phyloP scores from a whole-genome alignment of 805 yeast genomes.

The Spencermartinsiella europaea region DNA sequence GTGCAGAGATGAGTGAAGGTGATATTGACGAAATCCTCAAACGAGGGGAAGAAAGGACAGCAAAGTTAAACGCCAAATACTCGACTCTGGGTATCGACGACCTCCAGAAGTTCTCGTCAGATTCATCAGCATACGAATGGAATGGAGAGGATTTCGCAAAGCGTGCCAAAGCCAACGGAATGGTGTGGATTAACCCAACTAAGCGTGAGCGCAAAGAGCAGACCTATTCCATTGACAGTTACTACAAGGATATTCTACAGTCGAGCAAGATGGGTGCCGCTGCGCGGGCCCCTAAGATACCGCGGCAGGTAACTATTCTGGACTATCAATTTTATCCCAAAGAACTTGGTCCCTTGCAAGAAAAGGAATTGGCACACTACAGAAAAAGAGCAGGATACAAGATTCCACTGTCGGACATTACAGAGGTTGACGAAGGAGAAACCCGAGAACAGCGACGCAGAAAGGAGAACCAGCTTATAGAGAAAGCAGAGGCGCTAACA shows the following conservation, averaged over 20 bases:
- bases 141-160: conserved; percentile 79
- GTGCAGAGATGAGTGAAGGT: conserved; percentile 22
- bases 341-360: conserved; percentile 66
- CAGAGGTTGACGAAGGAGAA: conserved; percentile 41
- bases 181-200: conserved; percentile 77
- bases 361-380: conserved; percentile 72
- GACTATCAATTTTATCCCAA: conserved; percentile 88
- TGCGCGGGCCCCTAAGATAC: conserved; percentile 67
- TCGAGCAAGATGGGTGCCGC: conserved; percentile 47
- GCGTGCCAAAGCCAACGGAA: conserved; percentile 29
- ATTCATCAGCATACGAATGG: conserved; percentile 85
- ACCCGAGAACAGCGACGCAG: conserved; percentile 40
- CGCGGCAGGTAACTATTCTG: conserved; percentile 71
- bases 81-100: conserved; percentile 86
- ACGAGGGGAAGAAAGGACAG: conserved; percentile 79
- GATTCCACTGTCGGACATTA: conserved; percentile 49
- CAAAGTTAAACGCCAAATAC: conserved; percentile 71
- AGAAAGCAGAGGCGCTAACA: conserved; percentile 71
- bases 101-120: conserved; percentile 85
- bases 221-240: conserved; percentile 80
- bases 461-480: conserved; percentile 59
- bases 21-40: conserved; percentile 70
- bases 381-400: conserved; percentile 61
- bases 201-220: conserved; percentile 47
- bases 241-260: conserved; percentile 71